Evolutionary conservation across 352 stramenopile genomes (phyloP).

Genomic region (Pythium apleroticum): DNA sequence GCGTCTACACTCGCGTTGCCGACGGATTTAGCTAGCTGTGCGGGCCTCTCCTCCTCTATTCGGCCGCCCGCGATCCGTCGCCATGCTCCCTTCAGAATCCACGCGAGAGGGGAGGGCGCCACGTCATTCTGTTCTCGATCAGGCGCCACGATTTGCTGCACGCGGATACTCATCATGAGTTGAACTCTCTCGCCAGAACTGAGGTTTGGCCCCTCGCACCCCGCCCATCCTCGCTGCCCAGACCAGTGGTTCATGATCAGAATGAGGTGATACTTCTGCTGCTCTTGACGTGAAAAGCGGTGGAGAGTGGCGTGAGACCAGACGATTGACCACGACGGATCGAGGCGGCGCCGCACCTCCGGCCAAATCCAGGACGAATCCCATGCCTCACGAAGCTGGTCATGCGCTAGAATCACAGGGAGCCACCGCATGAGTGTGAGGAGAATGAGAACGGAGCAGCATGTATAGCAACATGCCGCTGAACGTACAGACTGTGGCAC

Average conservation of each 20-base stretch:
- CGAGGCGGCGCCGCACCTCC: conserved; percentile 48
- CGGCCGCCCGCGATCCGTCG: not conserved
- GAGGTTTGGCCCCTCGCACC: not conserved
- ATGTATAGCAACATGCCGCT: not conserved
- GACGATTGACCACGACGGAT: conserved; percentile 50
- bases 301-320: conserved; percentile 56
- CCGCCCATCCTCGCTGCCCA: not conserved
- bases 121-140: conserved; percentile 3
- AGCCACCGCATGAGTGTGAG: not conserved
- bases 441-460: not conserved
- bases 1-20: not conserved
- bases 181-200: not conserved
- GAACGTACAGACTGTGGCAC: conserved; percentile 45
- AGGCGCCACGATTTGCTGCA: not conserved
- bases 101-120: not conserved
- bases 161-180: too few species aligned
- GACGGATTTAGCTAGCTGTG: not conserved
- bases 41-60: too few species aligned
- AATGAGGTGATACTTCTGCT: conserved; percentile 59
- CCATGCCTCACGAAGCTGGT: conserved; percentile 27
- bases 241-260: conserved; percentile 46
- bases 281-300: conserved; percentile 51
- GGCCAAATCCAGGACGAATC: conserved; percentile 34
- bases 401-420: conserved; percentile 25
- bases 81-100: not conserved